Base-by-base conservation (phyloP, 2,329 filamentous ascomycete genomes). In the Plenodomus lindquistii region DNA sequence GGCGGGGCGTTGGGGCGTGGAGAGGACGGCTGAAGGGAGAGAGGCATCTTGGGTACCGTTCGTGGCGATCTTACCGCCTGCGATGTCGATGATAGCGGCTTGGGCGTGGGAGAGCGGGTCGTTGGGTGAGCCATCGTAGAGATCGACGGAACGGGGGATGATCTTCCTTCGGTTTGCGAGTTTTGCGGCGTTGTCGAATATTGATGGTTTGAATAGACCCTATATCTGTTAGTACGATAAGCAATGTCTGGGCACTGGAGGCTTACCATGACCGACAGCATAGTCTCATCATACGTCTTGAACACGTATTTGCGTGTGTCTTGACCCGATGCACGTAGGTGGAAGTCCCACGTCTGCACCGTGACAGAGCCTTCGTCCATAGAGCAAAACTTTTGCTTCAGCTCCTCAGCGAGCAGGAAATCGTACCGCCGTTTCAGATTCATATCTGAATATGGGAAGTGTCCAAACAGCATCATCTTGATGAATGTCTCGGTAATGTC, bases 391-490 rank as follows among this genome's bases (percentile, higher is more conserved):
- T 91, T 96, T 61, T 88, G 89, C 78, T 99, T 99, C 50, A 99
- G 79, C 75, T 99, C 94, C 72, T 99, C 94, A 1, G 93, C 93
- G 19, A 99, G 80, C 31, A 97, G 75, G 60, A 93, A 97, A 70
- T 99, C 94, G 65, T 97, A 95, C 40, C 94, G 85, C 44, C 91
- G 83, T 70, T 85, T 86, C 21, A 99, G 79, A 67, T 99, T 96
- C 75, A 99, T 95, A 17, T 97, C 92, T 40, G 88, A 83, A 70
- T 99, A 99, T 4, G 95, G 93, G 62, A 99, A 97, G 63, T 94
- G 88, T 70, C 97, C 92, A 73, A 88, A 91, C 2, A 99, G 83
- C 88, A 97, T 91, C 93, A 97, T 97, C 75, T 94, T 96, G 70
- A 96, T 82, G 65, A 99, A 97, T 0, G 90, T 89, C 62, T 96